Evolutionary conservation across 768 basidiomycete genomes (phyloP).

Genomic region (Boletus subcaerulescens): DNA sequence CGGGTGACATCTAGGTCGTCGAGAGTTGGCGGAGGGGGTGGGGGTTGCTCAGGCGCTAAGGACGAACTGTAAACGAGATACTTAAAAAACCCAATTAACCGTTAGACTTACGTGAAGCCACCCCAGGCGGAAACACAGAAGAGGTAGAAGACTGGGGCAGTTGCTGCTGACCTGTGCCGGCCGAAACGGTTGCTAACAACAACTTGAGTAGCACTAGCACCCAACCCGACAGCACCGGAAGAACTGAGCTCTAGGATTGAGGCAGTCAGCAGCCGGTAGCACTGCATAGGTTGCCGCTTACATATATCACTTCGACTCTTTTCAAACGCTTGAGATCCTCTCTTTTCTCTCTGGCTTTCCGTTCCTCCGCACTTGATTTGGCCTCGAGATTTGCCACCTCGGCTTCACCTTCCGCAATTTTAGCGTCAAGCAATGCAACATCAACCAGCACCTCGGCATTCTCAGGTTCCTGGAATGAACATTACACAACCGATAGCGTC

Average conservation of each 20-base stretch:
- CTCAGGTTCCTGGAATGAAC: constrained; percentile 49
- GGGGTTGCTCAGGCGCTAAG: constrained; percentile 59
- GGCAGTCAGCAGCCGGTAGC: background rate
- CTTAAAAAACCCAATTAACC: background rate
- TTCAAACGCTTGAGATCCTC: constrained; percentile 86
- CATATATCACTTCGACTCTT: constrained; percentile 91
- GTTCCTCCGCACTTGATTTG: constrained; percentile 48
- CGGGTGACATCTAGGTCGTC: constrained; percentile 93
- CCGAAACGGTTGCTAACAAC: constrained; percentile 88
- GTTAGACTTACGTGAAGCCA: constrained; percentile 54
- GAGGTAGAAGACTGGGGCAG: constrained; percentile 66
- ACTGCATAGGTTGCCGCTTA: constrained; percentile 37
- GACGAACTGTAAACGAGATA: constrained; percentile 3
- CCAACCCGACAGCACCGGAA: constrained; percentile 85
- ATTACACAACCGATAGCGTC: background rate
- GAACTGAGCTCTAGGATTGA: constrained; percentile 62
- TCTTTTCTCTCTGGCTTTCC: constrained; percentile 62
- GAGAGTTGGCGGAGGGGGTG: constrained; percentile 66
- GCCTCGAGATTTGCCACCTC: constrained; percentile 49
- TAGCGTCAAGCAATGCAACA: constrained; percentile 66
- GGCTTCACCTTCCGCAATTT: constrained; percentile 67
- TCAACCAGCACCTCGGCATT: constrained; percentile 67
- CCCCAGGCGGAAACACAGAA: constrained; percentile 68
- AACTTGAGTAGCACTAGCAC: constrained; percentile 92
- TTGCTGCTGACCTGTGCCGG: constrained; percentile 54